Conservation (phyloP, 163 green algal species). For the Chlorella variabilis region DNA sequence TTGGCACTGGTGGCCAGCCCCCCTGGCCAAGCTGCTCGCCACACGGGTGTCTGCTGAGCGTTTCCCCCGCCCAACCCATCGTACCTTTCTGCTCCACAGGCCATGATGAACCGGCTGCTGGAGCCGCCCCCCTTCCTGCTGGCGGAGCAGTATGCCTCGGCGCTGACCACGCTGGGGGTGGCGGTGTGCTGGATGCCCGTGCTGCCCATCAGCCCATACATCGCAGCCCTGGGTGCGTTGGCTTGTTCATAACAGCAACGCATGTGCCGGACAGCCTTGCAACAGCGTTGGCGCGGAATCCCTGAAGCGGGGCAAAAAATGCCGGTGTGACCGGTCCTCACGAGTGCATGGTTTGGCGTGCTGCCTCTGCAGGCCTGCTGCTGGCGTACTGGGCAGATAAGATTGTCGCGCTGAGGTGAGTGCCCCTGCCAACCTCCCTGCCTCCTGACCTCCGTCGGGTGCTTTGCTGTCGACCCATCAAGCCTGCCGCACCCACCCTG, state of each 20-base stretch:
- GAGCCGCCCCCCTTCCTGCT: constrained; percentile 57
- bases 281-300: no score
- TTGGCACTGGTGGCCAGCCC: no score
- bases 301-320: no score
- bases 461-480: neutral
- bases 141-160: constrained; percentile 54
- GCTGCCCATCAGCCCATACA: constrained; percentile 54
- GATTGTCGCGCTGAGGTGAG: constrained; percentile 53
- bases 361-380: constrained; percentile 35
- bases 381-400: constrained; percentile 62
- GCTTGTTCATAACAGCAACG: no score
- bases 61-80: no score
- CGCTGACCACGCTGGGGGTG: constrained; percentile 57
- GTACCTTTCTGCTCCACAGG: constrained; percentile 12
- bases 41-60: no score
- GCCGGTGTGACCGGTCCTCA: no score
- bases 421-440: neutral
- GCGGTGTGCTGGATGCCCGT: constrained; percentile 62
- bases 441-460: no score
- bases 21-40: no score
- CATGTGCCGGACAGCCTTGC: no score
- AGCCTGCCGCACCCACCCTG: no score
- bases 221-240: constrained; percentile 41
- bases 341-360: no score
- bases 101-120: constrained; percentile 53